Evolutionary conservation across 1,284 basidiomycete species (phyloP).

Genomic region (Cutaneotrichosporon dermatis): DNA sequence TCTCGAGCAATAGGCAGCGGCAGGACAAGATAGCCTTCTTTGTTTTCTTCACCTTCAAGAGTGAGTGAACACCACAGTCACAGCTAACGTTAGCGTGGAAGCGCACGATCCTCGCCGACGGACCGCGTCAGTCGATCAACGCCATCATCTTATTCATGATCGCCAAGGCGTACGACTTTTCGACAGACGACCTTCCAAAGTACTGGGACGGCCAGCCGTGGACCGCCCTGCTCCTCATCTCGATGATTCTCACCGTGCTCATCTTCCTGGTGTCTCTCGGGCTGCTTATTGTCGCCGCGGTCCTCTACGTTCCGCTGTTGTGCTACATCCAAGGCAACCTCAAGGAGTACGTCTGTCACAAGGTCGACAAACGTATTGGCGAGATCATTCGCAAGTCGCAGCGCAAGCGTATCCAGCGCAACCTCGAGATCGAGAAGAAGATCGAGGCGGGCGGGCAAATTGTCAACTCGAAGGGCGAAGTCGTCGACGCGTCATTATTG

Average conservation of each 20-base stretch:
- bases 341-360: constrained; percentile 98
- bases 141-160: constrained; percentile 88
- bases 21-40: constrained; percentile 98
- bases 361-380: constrained; percentile 95
- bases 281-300: constrained; percentile 74
- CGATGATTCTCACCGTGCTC: constrained; percentile 84
- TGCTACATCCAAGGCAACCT: constrained; percentile 94
- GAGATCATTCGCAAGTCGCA: constrained; percentile 89
- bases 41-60: constrained; percentile 99
- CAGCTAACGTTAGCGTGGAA: constrained; percentile 72
- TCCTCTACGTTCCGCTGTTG: constrained; percentile 87
- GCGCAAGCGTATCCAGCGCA: constrained; percentile 76
- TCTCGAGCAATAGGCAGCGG: constrained; percentile 89
- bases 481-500: constrained; percentile 58
- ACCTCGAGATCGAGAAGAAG: constrained; percentile 78
- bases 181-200: constrained; percentile 19
- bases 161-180: constrained; percentile 58
- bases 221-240: constrained; percentile 75
- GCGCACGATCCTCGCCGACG: constrained; percentile 84
- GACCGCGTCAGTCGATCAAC: constrained; percentile 95
- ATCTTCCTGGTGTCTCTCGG: constrained; percentile 81
- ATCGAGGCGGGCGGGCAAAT: constrained; percentile 84
- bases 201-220: constrained; percentile 16
- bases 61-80: constrained; percentile 50
- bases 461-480: constrained; percentile 87